These are phyloP conservation scores for Hericium erinaceus DNA, from an alignment of 768 basidiomycete genomes.

Conservation along the genomic window DNA sequence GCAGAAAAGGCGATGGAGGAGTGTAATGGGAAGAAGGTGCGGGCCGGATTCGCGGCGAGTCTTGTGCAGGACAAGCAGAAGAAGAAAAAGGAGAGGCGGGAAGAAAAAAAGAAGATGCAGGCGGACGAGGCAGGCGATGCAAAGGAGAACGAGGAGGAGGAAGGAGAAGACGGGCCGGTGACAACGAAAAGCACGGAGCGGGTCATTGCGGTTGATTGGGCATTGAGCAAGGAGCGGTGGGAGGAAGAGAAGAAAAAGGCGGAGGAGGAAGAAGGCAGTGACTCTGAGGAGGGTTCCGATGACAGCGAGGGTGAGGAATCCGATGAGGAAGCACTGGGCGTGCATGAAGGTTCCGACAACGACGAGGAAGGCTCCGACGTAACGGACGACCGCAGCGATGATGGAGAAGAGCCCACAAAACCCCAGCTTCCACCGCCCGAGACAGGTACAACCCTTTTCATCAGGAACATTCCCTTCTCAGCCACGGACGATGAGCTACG, in stretches of 20 bases:
- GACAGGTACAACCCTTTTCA: slow-evolving; percentile 84
- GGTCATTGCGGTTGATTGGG: slow-evolving; percentile 92
- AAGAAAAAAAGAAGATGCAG: slow-evolving; percentile 26
- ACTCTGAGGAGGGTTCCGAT: slow-evolving; percentile 24
- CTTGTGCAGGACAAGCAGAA: slow-evolving; percentile 23
- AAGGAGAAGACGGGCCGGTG: slow-evolving; percentile 1
- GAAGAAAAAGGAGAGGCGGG: slow-evolving; percentile 27
- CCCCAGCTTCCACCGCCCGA: slow-evolving; percentile 76
- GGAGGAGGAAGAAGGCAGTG: slow-evolving; percentile 24
- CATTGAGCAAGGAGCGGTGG: slow-evolving; percentile 90
- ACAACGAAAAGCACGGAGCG: slow-evolving; percentile 32
- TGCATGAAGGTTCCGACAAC: slow-evolving; percentile 34
- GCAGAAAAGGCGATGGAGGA: slow-evolving; percentile 32
- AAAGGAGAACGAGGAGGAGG: slow-evolving; percentile 16
- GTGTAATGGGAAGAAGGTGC: slow-evolving; percentile 12
- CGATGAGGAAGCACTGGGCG: slow-evolving; percentile 31
- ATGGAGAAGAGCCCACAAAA: slow-evolving; percentile 38
- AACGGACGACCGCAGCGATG: slow-evolving; percentile 18
- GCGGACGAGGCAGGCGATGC: slow-evolving; percentile 15
- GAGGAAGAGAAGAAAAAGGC: slow-evolving; percentile 63
- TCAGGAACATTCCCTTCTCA: slow-evolving; percentile 87
- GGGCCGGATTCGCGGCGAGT: slow-evolving; percentile 18
- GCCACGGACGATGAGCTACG: slow-evolving; percentile 91
- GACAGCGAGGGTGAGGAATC: slow-evolving; percentile 15
- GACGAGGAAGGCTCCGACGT: slow-evolving; percentile 30